Evolutionary conservation across 768 basidiomycete genomes (phyloP).

Genomic region (Leccinum ochraceum): DNA sequence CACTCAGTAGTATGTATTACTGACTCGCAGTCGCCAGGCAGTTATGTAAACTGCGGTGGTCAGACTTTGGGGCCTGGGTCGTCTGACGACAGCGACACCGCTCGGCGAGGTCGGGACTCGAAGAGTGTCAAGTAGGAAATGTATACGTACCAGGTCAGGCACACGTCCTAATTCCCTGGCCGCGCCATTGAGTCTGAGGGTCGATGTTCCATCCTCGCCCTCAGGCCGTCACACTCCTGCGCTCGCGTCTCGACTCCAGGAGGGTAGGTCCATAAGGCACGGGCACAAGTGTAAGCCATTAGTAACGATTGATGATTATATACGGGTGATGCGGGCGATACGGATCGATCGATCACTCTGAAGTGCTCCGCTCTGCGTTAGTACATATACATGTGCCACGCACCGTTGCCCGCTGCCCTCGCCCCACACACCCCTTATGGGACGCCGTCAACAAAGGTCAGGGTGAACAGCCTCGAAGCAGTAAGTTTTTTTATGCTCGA

Average conservation of each 20-base stretch:
- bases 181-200: background rate
- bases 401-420: background rate
- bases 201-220: background rate
- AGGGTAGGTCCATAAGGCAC: background rate
- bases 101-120: no score
- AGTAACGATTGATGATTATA: background rate
- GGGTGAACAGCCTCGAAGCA: background rate
- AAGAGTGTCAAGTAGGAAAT: background rate
- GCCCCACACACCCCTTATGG: background rate
- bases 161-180: background rate
- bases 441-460: background rate
- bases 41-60: no score
- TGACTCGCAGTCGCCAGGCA: no score
- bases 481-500: background rate
- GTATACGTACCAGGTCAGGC: background rate
- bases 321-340: background rate
- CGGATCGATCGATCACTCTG: background rate
- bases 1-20: no score
- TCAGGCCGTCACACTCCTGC: background rate
- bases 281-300: background rate
- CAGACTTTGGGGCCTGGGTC: no score
- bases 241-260: background rate
- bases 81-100: no score
- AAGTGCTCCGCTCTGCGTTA: background rate
- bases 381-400: background rate